A percentile compares a stretch with the other conserved stretches of the same genome.
Evolutionary conservation across 441 rosid genomes (phyloP).

Genomic region (Jatropha multifida): DNA sequence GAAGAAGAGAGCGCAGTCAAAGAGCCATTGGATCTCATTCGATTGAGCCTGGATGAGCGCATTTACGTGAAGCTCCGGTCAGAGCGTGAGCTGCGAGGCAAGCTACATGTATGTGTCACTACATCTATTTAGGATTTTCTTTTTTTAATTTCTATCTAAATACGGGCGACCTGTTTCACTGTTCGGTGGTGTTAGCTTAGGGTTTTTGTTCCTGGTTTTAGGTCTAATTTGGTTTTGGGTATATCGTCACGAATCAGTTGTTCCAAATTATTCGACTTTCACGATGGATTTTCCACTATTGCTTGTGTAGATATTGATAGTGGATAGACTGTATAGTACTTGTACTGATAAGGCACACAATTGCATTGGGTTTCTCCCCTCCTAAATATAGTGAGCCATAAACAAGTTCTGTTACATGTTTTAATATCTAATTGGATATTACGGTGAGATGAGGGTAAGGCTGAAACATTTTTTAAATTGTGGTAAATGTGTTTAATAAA

Average conservation of each 20-base stretch:
- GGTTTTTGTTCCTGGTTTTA: neutral
- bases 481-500: too few species aligned
- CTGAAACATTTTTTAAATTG: too few species aligned
- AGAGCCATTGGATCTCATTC: constrained; percentile 95
- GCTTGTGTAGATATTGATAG: too few species aligned
- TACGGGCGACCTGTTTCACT: neutral
- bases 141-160: too few species aligned
- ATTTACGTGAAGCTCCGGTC: constrained; percentile 97
- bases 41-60: constrained; percentile 94
- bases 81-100: constrained; percentile 98
- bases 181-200: neutral
- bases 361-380: too few species aligned
- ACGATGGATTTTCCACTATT: too few species aligned
- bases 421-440: too few species aligned
- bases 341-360: too few species aligned
- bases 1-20: constrained; percentile 94
- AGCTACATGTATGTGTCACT: constrained; percentile 65
- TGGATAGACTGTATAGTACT: too few species aligned
- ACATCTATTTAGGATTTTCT: neutral
- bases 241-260: neutral
- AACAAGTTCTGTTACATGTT: too few species aligned
- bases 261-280: neutral
- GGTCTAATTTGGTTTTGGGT: neutral
- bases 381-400: too few species aligned
- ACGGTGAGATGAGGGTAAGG: too few species aligned